phyloP scores from a whole-genome alignment of 345 rosid species.

The Aurinia saxatilis region DNA sequence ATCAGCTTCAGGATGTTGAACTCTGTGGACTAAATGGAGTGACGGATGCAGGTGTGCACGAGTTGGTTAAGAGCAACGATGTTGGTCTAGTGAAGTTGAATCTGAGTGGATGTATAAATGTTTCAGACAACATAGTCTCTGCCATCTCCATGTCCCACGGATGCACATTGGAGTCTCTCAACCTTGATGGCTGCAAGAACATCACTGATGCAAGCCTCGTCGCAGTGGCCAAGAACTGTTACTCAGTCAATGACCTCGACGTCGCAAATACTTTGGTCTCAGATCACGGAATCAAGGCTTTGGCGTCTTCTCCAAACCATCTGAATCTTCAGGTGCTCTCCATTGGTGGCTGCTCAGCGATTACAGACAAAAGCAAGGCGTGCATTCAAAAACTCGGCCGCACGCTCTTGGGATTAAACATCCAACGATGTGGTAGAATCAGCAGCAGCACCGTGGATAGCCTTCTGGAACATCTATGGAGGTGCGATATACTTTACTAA shows the following conservation, averaged over 20 bases:
- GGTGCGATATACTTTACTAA: constrained; percentile 83
- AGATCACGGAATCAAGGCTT: constrained; percentile 55
- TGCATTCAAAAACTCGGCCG: constrained; percentile 52
- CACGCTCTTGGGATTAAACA: constrained; percentile 71
- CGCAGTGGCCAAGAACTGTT: constrained; percentile 61
- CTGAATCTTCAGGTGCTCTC: constrained; percentile 80
- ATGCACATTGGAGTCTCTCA: constrained; percentile 61
- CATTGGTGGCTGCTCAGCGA: constrained; percentile 55
- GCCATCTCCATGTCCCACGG: constrained; percentile 61
- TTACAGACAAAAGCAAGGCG: constrained; percentile 64
- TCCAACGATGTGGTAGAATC: constrained; percentile 73
- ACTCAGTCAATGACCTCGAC: constrained; percentile 66
- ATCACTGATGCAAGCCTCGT: constrained; percentile 61
- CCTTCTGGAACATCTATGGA: constrained; percentile 68
- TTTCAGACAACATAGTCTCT: constrained; percentile 56
- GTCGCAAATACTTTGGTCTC: constrained; percentile 58
- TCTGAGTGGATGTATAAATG: constrained; percentile 59
- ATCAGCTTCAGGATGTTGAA: constrained; percentile 57
- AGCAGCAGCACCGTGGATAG: constrained; percentile 47
- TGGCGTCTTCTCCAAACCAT: constrained; percentile 44
- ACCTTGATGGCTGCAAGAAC: constrained; percentile 72
- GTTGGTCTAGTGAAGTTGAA: constrained; percentile 69
- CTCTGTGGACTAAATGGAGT: constrained; percentile 59
- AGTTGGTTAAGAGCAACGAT: constrained; percentile 49
- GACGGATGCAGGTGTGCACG: constrained; percentile 63